These are phyloP conservation scores for Carex littledalei DNA, from an alignment of 176 grass and related monocot species.

Conservation along the genomic window DNA sequence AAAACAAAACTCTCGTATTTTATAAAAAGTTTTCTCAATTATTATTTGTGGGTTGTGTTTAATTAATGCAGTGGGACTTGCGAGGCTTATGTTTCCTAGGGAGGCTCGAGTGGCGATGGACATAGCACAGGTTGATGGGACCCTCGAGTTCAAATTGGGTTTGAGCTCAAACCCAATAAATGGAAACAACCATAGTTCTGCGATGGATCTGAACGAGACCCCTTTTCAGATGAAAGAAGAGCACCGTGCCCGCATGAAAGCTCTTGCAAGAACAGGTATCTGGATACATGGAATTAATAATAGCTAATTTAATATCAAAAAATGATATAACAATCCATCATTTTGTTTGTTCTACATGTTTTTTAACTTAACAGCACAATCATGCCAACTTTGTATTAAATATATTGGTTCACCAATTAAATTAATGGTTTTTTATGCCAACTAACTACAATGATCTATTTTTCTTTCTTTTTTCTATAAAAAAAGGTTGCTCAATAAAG, in stretches of 20 bases:
- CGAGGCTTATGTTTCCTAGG: constrained; percentile 68
- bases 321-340: not conserved
- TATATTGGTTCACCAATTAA: not conserved
- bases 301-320: not conserved
- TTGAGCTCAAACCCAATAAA: constrained; percentile 21
- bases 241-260: constrained; percentile 58
- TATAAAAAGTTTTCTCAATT: not conserved
- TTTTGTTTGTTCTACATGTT: not conserved
- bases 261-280: constrained; percentile 80
- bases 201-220: constrained; percentile 52
- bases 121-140: constrained; percentile 81
- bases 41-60: not conserved
- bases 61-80: constrained; percentile 72
- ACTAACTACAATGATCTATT: not conserved
- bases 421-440: not conserved
- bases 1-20: not conserved
- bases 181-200: not conserved
- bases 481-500: not conserved
- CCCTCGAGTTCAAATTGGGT: constrained; percentile 52
- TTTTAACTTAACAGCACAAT: not conserved
- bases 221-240: constrained; percentile 65
- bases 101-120: constrained; percentile 81
- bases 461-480: not conserved
- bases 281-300: not conserved
- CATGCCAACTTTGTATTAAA: not conserved